These are phyloP conservation scores for Eutrema yunnanense DNA, from an alignment of 345 rosid species.

Conservation along the genomic window DNA sequence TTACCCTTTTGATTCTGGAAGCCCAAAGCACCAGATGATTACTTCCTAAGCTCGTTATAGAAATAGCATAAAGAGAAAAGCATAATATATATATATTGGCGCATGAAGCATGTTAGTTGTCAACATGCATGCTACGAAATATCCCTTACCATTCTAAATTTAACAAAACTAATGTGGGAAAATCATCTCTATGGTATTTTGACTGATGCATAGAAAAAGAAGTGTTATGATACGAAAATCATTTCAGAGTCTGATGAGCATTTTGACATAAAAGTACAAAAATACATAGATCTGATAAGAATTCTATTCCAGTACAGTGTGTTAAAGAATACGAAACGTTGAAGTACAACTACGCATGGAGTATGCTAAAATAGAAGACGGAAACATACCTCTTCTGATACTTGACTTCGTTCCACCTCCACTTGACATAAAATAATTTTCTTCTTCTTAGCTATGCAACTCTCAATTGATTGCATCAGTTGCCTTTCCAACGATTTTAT, in stretches of 20 bases:
- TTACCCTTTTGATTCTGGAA: conserved; percentile 65
- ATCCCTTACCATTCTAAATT: neutral
- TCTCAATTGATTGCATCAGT: conserved; percentile 92
- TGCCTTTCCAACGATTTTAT: conserved; percentile 89
- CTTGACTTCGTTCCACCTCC: conserved; percentile 90
- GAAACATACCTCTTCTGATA: conserved; percentile 67
- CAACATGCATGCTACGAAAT: neutral
- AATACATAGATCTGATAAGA: neutral
- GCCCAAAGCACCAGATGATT: conserved; percentile 15
- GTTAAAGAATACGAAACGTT: neutral
- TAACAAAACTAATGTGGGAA: neutral
- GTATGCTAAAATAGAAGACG: conserved; percentile 19
- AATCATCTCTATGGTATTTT: neutral
- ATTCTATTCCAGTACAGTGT: neutral
- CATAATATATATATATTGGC: neutral
- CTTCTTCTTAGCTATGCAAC: conserved; percentile 83
- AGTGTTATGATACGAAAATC: neutral
- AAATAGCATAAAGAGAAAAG: neutral
- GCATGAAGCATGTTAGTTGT: too few species aligned
- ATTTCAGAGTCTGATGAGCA: neutral
- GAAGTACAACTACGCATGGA: neutral
- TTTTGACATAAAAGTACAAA: neutral
- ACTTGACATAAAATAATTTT: conserved; percentile 75
- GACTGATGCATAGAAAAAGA: neutral
- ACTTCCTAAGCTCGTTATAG: conserved; percentile 7